Evolutionary conservation across 2,329 filamentous ascomycete species (phyloP).

Genomic region (Phaeosphaeriaceae sp.): DNA sequence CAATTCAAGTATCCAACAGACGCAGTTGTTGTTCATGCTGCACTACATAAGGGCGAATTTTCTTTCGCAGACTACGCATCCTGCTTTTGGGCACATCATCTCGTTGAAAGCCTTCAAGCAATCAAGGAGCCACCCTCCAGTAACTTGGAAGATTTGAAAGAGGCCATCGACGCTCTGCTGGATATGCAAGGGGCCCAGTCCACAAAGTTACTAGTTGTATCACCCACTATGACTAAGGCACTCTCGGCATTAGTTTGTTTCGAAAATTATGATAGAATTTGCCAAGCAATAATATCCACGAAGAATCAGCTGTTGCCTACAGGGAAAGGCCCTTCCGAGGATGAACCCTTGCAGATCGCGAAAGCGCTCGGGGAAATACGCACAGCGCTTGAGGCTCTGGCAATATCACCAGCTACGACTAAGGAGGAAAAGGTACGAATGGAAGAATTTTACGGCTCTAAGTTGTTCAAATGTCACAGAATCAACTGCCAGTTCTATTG

Average conservation of each 20-base stretch:
- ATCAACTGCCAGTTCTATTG: conserved; percentile 11
- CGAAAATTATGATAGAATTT: not conserved
- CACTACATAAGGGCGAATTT: conserved; percentile 5
- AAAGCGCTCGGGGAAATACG: not conserved
- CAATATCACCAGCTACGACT: no score
- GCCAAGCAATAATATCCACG: not conserved
- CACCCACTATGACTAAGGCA: no score
- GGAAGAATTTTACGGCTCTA: conserved; percentile 1
- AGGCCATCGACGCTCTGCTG: conserved; percentile 1
- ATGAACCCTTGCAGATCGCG: conserved; percentile 1
- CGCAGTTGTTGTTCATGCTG: not conserved
- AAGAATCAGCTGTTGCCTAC: conserved; percentile 6
- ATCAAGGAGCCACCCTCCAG: not conserved
- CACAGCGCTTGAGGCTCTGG: not conserved
- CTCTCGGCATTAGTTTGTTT: no score
- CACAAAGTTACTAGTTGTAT: no score
- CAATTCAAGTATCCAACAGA: not conserved
- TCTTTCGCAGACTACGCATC: conserved; percentile 11
- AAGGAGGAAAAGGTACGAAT: not conserved
- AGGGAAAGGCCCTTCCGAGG: conserved; percentile 3
- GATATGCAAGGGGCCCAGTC: conserved; percentile 5
- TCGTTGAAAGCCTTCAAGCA: not conserved
- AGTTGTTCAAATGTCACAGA: conserved; percentile 9
- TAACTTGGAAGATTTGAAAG: not conserved
- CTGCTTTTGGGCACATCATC: conserved; percentile 3